Conservation (phyloP, 345 rosid species). For the Eucalyptus microcorys region DNA sequence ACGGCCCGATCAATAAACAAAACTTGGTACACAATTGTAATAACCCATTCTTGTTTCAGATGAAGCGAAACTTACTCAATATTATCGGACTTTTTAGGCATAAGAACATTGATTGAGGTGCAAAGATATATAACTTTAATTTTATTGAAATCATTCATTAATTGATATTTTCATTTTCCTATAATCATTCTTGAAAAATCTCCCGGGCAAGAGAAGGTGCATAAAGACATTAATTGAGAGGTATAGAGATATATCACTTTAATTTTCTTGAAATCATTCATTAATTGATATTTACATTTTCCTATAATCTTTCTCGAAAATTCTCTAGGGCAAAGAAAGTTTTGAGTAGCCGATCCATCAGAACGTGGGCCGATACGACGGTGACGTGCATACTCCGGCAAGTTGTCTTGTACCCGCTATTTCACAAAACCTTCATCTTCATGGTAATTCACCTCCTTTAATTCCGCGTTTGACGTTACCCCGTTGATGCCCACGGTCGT, state of each 20-base stretch:
- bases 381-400: not conserved
- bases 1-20: too few relatives aligned
- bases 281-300: too few relatives aligned
- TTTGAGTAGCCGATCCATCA: not conserved
- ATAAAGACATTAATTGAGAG: too few relatives aligned
- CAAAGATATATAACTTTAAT: too few relatives aligned
- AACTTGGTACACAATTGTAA: too few relatives aligned
- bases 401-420: not conserved
- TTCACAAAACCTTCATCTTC: not conserved
- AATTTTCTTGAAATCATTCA: not conserved
- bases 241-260: too few relatives aligned
- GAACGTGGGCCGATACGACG: not conserved
- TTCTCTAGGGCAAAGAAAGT: not conserved
- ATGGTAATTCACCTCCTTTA: not conserved
- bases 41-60: rapidly evolving
- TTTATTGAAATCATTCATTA: not conserved
- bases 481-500: not conserved
- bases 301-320: not conserved
- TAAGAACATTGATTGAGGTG: not conserved
- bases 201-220: not conserved
- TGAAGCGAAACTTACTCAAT: not conserved
- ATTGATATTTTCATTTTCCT: too few relatives aligned
- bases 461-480: not conserved
- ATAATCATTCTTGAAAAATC: too few relatives aligned
- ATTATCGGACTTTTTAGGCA: not conserved